Evolutionary conservation across 768 basidiomycete genomes (phyloP), one percentile per base, ranked within the genome.

Genomic region (Collybia sordida): DNA sequence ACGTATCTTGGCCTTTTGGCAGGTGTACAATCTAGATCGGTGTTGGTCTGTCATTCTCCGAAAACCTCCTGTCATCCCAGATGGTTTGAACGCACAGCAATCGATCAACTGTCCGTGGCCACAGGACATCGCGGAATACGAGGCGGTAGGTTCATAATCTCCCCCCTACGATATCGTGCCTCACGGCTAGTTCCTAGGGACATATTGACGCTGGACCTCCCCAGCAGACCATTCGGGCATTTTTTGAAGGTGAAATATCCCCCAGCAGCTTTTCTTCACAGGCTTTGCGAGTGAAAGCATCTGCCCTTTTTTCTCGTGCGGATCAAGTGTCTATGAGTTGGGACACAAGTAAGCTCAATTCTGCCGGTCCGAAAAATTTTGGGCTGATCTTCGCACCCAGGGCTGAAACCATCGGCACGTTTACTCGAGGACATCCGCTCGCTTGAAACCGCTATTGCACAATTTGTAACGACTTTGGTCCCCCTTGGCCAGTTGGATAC

Each of bases 61-160:
- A 24, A 84, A 85, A 53, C 86, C 88, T 4, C 70, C 74, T 8
- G 72, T 82, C 36, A 81, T 91, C 36, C 79, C 82, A 14, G 88
- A 91, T 55, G 79, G 80, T 42, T 71, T 75, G 28, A 77, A 81
- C 47, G 70, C 77, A 9, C 77, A 72, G 56, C 72, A 80, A 38
- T 73, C 84, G 17, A 84, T 90, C 55, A 78, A 75, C 54, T 83
- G 84, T 59, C 87, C 88, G 11, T 92, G 88, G 88, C 88, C 90
- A 17, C 82, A 88, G 63, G 72, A 77, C 43, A 77, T 87, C 64
- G 75, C 82, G 52, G 85, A 87, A 53, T 91, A 91, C 56, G 82
- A 85, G 67, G 72, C 77, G 43, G 90, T 86, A 64, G 64, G 79
- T 67, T 47, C 42, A 43, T 52, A 51, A 54, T 4, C 25, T 31